Evolutionary conservation across 495 filamentous ascomycete genomes (phyloP).

Genomic region (Lasiosphaeria miniovina): DNA sequence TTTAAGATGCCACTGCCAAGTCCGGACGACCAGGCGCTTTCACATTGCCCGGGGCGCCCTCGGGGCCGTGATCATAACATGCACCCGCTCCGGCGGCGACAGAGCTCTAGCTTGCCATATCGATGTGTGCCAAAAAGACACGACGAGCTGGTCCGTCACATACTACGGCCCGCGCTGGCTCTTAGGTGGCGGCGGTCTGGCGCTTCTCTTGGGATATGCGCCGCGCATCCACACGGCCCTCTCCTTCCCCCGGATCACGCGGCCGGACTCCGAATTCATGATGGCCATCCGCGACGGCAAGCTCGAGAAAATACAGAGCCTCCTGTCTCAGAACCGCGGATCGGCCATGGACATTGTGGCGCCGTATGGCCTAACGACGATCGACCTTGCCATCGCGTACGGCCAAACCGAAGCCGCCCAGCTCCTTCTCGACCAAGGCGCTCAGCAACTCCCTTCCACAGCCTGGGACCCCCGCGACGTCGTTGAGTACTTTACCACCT

Average conservation of each 20-base stretch:
- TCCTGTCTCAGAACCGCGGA: neutral
- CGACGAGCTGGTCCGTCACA: neutral
- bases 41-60: neutral
- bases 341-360: neutral
- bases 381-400: neutral
- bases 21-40: neutral
- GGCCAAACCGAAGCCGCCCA: neutral
- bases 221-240: neutral
- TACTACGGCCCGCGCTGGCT: neutral
- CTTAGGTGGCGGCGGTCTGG: neutral
- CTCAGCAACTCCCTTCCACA: neutral
- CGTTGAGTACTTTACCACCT: neutral
- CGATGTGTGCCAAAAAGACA: neutral
- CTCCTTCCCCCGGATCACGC: neutral
- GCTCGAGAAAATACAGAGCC: neutral
- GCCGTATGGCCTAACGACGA: neutral
- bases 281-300: neutral
- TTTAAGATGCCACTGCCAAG: neutral
- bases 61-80: neutral
- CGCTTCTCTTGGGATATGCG: neutral
- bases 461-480: neutral
- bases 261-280: neutral
- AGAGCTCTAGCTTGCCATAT: neutral
- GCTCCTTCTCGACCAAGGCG: neutral
- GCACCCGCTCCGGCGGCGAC: neutral